A percentile compares a stretch with the other conserved stretches of the same genome.
Conservation (phyloP, 805 yeast species). For the Yarrowia bubula region DNA sequence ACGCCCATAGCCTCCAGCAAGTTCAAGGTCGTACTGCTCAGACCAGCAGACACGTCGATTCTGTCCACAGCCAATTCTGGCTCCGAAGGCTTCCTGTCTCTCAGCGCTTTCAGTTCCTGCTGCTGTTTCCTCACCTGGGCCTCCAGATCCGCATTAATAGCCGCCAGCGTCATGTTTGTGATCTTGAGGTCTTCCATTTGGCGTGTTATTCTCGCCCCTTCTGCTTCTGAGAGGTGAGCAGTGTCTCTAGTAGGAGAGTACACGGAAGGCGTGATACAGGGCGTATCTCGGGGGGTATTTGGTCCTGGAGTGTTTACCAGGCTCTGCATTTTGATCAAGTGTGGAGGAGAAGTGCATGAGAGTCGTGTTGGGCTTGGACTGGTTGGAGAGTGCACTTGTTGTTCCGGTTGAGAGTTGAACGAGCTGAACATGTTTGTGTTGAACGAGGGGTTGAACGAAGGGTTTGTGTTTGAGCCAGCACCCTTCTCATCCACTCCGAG, state of each 20-base stretch:
- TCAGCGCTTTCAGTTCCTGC: constrained; percentile 6
- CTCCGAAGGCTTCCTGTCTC: not conserved
- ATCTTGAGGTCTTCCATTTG: constrained; percentile 18
- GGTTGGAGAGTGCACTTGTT: not conserved
- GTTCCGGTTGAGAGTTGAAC: not conserved
- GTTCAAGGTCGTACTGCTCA: not conserved
- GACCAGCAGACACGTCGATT: not conserved
- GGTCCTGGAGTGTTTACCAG: not conserved
- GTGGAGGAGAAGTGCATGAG: constrained; percentile 8
- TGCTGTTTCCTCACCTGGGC: constrained; percentile 19
- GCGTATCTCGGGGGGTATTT: not conserved
- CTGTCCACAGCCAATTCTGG: not conserved
- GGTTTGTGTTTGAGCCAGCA: not conserved
- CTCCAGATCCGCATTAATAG: constrained; percentile 2
- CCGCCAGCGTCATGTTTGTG: constrained; percentile 18
- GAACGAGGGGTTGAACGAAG: not conserved
- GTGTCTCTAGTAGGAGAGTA: not conserved
- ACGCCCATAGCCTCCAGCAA: constrained; percentile 7
- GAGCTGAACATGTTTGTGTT: not conserved
- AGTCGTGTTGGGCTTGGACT: not conserved
- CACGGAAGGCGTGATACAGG: not conserved
- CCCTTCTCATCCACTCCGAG: not conserved
- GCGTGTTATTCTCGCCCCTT: constrained; percentile 13
- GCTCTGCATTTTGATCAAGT: not conserved
- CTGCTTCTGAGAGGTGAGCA: constrained; percentile 5